Percentiles rank a stretch among this genome's conserved stretches.
Conservation (phyloP, 441 rosid species). For the Populus hybrid region DNA sequence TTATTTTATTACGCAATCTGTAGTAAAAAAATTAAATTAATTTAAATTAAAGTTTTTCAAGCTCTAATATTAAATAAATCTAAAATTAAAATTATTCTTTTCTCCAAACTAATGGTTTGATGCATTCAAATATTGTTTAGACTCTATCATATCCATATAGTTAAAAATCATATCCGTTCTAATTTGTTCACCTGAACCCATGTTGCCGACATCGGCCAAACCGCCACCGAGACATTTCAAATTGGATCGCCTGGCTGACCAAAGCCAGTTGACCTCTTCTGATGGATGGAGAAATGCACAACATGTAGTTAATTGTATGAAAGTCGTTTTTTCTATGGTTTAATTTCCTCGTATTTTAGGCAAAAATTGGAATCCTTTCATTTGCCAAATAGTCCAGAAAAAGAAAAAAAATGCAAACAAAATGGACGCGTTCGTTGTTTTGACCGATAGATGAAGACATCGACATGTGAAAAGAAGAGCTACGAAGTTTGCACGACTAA, state of each 20-base stretch:
- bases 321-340: too few species aligned
- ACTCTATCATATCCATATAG: too few species aligned
- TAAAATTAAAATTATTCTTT: too few species aligned
- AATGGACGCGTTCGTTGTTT: neutral
- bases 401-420: neutral
- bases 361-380: neutral
- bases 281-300: too few species aligned
- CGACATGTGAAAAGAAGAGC: neutral
- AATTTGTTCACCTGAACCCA: neutral
- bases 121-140: too few species aligned
- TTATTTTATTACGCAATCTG: too few species aligned
- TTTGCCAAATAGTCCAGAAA: neutral
- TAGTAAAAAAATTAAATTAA: too few species aligned
- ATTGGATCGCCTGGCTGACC: neutral
- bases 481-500: neutral
- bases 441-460: neutral
- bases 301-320: too few species aligned
- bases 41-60: too few species aligned
- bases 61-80: too few species aligned
- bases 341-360: neutral
- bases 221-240: neutral
- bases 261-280: neutral
- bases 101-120: too few species aligned
- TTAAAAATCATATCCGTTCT: too few species aligned
- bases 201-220: neutral